Evolutionary conservation across 2,329 filamentous ascomycete genomes (phyloP), one percentile per base, ranked within the genome.

Genomic region (Neofusicoccum ribis): DNA sequence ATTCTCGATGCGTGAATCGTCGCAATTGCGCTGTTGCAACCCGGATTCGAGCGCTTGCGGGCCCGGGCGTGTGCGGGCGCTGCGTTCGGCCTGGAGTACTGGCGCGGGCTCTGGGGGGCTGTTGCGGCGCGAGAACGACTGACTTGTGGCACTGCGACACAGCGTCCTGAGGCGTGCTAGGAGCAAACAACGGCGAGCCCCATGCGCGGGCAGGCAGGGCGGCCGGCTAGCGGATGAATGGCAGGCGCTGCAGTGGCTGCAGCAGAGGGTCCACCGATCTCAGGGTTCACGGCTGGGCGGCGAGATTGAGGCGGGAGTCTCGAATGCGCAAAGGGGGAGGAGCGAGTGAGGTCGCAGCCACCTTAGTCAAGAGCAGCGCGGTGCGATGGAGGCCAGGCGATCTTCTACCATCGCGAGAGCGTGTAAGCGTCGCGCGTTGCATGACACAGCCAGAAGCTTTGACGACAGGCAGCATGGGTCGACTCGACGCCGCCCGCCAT

Each of bases 391-490:
- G 23, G 49, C 49, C 52, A 49, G 58, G 31, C 58, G 58, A 61
- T 61, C 58, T 61, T 61, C 58, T 61, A 41, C 58, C 58, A 36
- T 61, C 58, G 46, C 54, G 39, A 59, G 54, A 59, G 54, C 54
- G 54, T 46, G 58, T 46, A 61, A 61, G 58, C 58, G 54, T 59
- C 54, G 54, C 37, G 39, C 17, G 58, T 61, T 61, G 58, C 58
- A 61, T 61, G 58, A 61, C 58, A 61, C 56, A 50, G 58, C 58
- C 58, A 49, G 43, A 50, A 61, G 58, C 58, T 61, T 61, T 47
- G 58, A 50, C 58, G 54, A 46, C 39, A 27, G 37, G 46, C 9
- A 46, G 39, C 54, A 59, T 59, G 54, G 54, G 54, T 59, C 54
- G 54, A 59, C 43, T 61, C 58, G 58, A 39, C 58, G 58, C 58